Base-by-base conservation (phyloP, 2,329 filamentous ascomycete species). In the Exophiala sp. region DNA sequence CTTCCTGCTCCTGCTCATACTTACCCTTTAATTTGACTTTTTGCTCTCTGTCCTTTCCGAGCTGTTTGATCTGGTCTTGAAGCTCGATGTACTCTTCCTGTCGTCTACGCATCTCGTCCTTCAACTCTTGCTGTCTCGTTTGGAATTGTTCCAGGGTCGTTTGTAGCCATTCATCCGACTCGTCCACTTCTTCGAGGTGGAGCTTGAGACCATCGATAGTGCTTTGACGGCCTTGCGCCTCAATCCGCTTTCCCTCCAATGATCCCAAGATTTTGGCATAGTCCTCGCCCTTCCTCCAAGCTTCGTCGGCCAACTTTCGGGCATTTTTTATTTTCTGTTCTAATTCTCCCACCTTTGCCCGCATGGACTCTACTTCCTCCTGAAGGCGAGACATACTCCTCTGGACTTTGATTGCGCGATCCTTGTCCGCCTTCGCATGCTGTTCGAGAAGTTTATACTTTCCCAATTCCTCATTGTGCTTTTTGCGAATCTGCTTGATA, bases 401-500 rank as follows among this genome's bases (percentile, higher is more conserved):
- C 65, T 87, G 77, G 2, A 80, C 76, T 55, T 81, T 79, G 46
- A 89, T 85, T 6, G 85, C 90, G 52, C 83, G 85, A 52, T 93
- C 86, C 65, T 96, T 97, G 66, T 93, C 85, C 40, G 79, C 73
- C 66, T 93, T 93, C 58, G 86, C 82, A 57, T 89, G 80, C 34
- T 82, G 76, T 64, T 95, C 88, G 52, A 85, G 78, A 37, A 85
- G 80, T 62, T 87, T 88, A 50, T 85, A 77, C 53, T 83, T 80
- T 13, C 74, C 78, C 8, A 97, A 76, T 54, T 91, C 79, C 56
- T 86, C 82, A 29, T 83, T 85, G 58, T 95, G 84, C 58, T 83
- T 85, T 70, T 97, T 98, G 32, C 85, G 79, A 43, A 97, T 75
- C 8, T 82, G 67, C 64, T 95, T 96, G 65, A 98, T 86, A 66